phyloP scores from a whole-genome alignment of 768 basidiomycete species.

The Russula sp. region DNA sequence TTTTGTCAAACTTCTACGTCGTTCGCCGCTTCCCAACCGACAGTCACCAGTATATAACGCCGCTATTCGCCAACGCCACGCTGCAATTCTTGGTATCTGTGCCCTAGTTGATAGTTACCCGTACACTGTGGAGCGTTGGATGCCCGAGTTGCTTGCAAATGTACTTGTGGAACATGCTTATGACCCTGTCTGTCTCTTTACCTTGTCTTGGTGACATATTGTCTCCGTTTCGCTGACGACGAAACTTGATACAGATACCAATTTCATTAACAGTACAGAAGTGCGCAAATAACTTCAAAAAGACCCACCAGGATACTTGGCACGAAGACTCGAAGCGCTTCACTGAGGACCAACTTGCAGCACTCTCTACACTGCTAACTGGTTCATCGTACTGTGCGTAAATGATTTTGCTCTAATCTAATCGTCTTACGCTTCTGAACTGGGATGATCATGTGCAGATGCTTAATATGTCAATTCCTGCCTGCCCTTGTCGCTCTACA shows the following conservation, averaged over 20 bases:
- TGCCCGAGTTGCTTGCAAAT: conserved; percentile 76
- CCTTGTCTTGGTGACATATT: background rate
- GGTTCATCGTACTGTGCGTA: conserved; percentile 77
- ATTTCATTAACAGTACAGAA: conserved; percentile 79
- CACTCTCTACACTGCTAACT: conserved; percentile 75
- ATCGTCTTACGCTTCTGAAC: background rate
- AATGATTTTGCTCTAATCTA: background rate
- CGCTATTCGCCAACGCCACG: conserved; percentile 73
- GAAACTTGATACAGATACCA: conserved; percentile 46
- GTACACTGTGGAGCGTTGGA: conserved; percentile 92
- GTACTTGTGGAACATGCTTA: conserved; percentile 78
- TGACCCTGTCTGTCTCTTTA: conserved; percentile 50
- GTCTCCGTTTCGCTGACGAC: conserved; percentile 9
- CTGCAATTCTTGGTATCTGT: conserved; percentile 89
- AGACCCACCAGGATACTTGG: conserved; percentile 85
- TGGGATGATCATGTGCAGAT: conserved; percentile 15
- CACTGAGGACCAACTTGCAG: conserved; percentile 74
- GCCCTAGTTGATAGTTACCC: conserved; percentile 92
- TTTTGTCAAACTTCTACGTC: conserved; percentile 67
- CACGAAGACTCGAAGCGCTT: conserved; percentile 84
- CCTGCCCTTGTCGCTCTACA: no score
- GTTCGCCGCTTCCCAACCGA: conserved; percentile 57
- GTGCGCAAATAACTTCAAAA: conserved; percentile 74
- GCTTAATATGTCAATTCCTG: conserved; percentile 17
- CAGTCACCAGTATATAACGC: conserved; percentile 59